A percentile compares a stretch with the other conserved stretches of the same genome.
These are phyloP conservation scores for Boletellus emodensis DNA, from an alignment of 768 basidiomycete genomes.

Conservation along the genomic window DNA sequence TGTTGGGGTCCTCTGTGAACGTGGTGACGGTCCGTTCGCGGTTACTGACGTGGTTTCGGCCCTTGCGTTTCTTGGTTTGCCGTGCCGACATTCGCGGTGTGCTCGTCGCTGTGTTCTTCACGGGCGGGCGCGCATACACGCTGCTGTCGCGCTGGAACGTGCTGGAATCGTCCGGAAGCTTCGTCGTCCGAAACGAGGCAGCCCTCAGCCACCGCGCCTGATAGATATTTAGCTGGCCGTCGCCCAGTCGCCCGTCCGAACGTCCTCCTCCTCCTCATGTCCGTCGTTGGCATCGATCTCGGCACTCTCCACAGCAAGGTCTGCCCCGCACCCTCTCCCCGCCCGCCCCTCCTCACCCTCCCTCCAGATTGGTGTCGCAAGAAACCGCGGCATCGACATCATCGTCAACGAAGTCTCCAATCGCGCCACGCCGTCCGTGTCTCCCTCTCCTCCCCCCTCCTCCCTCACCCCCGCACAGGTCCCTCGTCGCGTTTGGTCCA, in stretches of 20 bases:
- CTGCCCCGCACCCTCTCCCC: not conserved
- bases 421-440: conserved; percentile 86
- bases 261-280: conserved; percentile 49
- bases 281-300: conserved; percentile 94
- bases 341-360: not conserved
- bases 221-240: conserved; percentile 6
- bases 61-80: conserved; percentile 62
- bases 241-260: not conserved
- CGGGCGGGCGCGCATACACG: not conserved
- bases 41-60: conserved; percentile 47
- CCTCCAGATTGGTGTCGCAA: conserved; percentile 84
- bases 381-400: conserved; percentile 97
- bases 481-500: conserved; percentile 89
- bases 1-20: conserved; percentile 56
- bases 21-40: conserved; percentile 69
- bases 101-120: too few species aligned
- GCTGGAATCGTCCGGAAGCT: conserved; percentile 27
- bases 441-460: not conserved
- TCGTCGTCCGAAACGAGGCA: conserved; percentile 20
- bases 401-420: conserved; percentile 98
- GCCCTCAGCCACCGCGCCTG: conserved; percentile 18
- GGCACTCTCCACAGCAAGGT: conserved; percentile 90
- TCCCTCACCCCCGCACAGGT: conserved; percentile 45
- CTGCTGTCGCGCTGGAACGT: conserved; percentile 15
- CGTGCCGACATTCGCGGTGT: conserved; percentile 46